Conservation (phyloP, 768 basidiomycete species). For the Sistotremastrum suecicum region DNA sequence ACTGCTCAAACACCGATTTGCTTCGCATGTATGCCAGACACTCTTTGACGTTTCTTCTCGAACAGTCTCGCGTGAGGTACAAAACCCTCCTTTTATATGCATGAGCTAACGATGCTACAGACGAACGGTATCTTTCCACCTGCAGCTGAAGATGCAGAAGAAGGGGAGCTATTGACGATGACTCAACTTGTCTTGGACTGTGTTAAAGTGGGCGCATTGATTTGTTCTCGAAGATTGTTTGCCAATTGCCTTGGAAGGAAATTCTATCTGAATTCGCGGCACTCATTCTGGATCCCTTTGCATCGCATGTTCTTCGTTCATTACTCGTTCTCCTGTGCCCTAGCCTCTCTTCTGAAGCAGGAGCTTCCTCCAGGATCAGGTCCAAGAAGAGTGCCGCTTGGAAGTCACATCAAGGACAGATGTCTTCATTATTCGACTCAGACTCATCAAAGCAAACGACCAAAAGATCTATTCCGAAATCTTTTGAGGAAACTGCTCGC, state of each 20-base stretch:
- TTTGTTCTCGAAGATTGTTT: conserved; percentile 39
- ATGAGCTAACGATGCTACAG: conserved; percentile 19
- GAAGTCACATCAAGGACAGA: conserved; percentile 66
- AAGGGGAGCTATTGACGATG: conserved; percentile 55
- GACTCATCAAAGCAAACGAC: conserved; percentile 26
- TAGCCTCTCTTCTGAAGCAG: conserved; percentile 23
- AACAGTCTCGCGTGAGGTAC: conserved; percentile 58
- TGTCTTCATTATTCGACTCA: conserved; percentile 60
- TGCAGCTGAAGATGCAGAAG: conserved; percentile 26
- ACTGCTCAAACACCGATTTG: conserved; percentile 72
- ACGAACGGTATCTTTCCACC: conserved; percentile 38
- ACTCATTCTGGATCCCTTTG: conserved; percentile 75
- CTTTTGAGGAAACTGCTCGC: conserved; percentile 31
- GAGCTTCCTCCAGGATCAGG: conserved; percentile 34
- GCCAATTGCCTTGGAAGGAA: conserved; percentile 34
- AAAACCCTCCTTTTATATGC: neutral
- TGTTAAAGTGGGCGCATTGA: too few species aligned
- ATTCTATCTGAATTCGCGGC: conserved; percentile 44
- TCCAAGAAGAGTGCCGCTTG: conserved; percentile 77
- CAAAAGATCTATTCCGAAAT: conserved; percentile 22
- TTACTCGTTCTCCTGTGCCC: conserved; percentile 70
- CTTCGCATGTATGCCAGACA: conserved; percentile 92
- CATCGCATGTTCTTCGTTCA: conserved; percentile 79
- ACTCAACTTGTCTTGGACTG: conserved; percentile 45
- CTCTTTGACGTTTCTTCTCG: conserved; percentile 53